phyloP scores from a whole-genome alignment of 164 flowering plant species.

The Aristolochia californica region DNA sequence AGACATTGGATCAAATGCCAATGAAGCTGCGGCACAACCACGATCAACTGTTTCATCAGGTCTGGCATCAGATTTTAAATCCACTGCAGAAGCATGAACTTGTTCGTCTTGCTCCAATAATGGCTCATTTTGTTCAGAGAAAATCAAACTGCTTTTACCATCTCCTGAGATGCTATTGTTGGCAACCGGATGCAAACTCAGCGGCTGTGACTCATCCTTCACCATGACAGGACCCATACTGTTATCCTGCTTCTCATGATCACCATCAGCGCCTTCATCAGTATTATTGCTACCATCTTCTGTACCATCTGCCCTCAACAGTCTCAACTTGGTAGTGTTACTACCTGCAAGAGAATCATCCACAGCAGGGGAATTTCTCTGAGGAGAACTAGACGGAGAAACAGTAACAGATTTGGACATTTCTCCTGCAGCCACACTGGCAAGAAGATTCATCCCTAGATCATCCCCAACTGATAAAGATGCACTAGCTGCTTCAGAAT shows the following conservation, averaged over 20 bases:
- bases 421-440: slow-evolving; percentile 92
- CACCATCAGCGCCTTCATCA: slow-evolving; percentile 19
- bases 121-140: background rate
- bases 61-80: slow-evolving; percentile 17
- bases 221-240: slow-evolving; percentile 8
- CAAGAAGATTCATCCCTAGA: slow-evolving; percentile 85
- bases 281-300: slow-evolving; percentile 9
- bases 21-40: slow-evolving; percentile 2
- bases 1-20: slow-evolving; percentile 2
- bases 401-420: slow-evolving; percentile 39
- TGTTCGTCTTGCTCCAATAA: slow-evolving; percentile 17
- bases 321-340: slow-evolving; percentile 20
- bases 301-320: slow-evolving; percentile 16
- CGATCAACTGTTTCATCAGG: slow-evolving; percentile 7
- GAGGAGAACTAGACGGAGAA: slow-evolving; percentile 44
- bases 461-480: slow-evolving; percentile 53
- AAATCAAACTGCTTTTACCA: slow-evolving; percentile 1
- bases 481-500: slow-evolving; percentile 32
- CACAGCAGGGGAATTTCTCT: slow-evolving; percentile 13
- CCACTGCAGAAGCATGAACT: slow-evolving; percentile 13
- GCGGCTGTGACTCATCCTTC: slow-evolving; percentile 9
- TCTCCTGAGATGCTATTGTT: slow-evolving; percentile 9
- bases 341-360: slow-evolving; percentile 21
- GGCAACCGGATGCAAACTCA: background rate
- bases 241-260: slow-evolving; percentile 20